Evolutionary conservation across 108 stramenopile genomes (phyloP).

Genomic region (Nannochloropsis gaditana): DNA sequence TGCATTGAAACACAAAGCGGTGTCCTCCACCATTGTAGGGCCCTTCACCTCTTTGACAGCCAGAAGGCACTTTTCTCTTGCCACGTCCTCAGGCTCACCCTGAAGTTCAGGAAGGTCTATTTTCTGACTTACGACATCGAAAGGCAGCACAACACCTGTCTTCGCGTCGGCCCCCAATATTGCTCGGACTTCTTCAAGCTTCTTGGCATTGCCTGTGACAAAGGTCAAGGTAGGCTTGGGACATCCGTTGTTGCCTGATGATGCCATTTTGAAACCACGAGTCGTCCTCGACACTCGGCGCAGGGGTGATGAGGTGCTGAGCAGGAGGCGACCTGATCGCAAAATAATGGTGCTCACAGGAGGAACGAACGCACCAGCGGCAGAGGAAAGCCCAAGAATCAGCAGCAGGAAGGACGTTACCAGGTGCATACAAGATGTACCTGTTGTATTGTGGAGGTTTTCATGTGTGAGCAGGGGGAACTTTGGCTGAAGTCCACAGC

Average conservation of each 20-base stretch:
- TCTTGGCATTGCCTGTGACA: constrained; percentile 98
- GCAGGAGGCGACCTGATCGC: not conserved
- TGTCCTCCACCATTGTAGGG: constrained; percentile 91
- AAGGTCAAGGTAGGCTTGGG: constrained; percentile 63
- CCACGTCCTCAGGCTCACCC: constrained; percentile 89
- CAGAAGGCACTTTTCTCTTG: constrained; percentile 81
- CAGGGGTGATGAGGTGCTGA: not conserved
- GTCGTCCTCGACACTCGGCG: too few relatives aligned
- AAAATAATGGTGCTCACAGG: not conserved
- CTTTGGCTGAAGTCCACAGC: too few relatives aligned
- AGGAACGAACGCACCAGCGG: not conserved
- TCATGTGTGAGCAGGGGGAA: too few relatives aligned
- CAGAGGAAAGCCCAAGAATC: not conserved
- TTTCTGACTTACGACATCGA: constrained; percentile 66
- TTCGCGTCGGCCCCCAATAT: constrained; percentile 57
- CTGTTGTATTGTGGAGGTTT: not conserved
- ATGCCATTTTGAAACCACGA: not conserved
- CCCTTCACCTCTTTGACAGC: constrained; percentile 69
- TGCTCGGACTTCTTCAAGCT: constrained; percentile 82
- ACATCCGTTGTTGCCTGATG: not conserved
- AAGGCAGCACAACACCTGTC: constrained; percentile 57
- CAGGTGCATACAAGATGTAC: not conserved
- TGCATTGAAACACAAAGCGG: constrained; percentile 88
- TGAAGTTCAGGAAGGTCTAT: constrained; percentile 89
- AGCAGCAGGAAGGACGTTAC: not conserved